Base-by-base conservation (phyloP, 495 filamentous ascomycete species). In the Aspergillus steynii region DNA sequence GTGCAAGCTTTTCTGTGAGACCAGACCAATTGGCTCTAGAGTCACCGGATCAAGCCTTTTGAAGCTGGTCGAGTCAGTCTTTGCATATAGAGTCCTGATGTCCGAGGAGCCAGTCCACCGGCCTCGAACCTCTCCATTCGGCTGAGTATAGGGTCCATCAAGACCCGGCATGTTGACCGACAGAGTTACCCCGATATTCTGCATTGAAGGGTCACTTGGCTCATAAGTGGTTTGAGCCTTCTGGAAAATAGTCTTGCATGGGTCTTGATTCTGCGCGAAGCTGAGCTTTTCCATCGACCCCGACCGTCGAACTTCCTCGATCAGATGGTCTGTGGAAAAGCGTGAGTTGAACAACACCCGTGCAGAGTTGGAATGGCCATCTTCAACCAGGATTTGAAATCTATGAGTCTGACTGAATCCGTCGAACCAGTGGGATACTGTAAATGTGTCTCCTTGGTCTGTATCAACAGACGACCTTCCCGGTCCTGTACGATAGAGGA, bases 371-470 rank as follows among this genome's bases (percentile, higher is more conserved):
- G 73, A 53, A 9, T 56, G 53, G 14, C 61, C 65, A 4, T 75
- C 55, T 4, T 74, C 55, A n/a, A 62, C 61, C 15, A 73, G 64
- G 34, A 93, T 86, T 59, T 89, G 79, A 74, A 95, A 93, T 14
- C 85, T 83, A 64, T 92, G 89, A 2, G 84, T 85, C 60, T 91
- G 87, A n/a, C 80, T 80, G 49, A 92, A 85, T n/a, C 88, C 86
- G 70, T 93, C 88, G 61, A 93, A 91, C 91, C 90, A 95, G 67
- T 95, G 91, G 0, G 73, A 82, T 7, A 84, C 73, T 29, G 75
- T 71, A 63, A 84, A 84, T 0, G 80, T 83, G 1, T 80, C 80
- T 32, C 82, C 83, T 0, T 82, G 72, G 15, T 85, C 80, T 15
- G 79, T 80, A 49, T 86, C 72, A 7, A 89, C 67, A 59, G 82